phyloP scores from a whole-genome alignment of 345 rosid genomes.

The Lumnitzera littorea region DNA sequence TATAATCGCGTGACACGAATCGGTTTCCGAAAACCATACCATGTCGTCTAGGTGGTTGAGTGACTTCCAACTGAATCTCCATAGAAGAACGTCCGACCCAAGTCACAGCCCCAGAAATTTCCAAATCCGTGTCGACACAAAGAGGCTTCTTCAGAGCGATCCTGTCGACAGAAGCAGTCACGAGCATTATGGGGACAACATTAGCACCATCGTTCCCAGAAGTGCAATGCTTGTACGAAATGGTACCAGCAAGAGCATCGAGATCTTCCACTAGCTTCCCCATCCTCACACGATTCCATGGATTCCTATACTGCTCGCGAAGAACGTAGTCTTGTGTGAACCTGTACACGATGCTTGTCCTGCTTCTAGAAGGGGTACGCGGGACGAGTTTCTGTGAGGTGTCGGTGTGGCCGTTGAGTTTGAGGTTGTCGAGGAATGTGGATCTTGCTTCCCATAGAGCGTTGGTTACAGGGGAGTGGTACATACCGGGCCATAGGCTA shows the following conservation, averaged over 20 bases:
- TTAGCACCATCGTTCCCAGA: conserved; percentile 31
- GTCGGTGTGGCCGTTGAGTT: conserved; percentile 9
- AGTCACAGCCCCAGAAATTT: conserved; percentile 65
- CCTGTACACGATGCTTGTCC: conserved; percentile 60
- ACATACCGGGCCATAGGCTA: conserved; percentile 95
- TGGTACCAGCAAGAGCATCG: conserved; percentile 91
- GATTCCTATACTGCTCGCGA: conserved; percentile 78
- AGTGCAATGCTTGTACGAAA: conserved; percentile 74
- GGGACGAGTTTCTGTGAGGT: conserved; percentile 24
- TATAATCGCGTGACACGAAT: background rate
- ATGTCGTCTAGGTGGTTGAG: conserved; percentile 29
- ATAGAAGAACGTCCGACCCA: conserved; percentile 91
- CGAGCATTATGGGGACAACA: conserved; percentile 59
- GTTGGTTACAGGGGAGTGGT: conserved; percentile 86
- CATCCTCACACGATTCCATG: conserved; percentile 77
- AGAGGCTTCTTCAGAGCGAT: conserved; percentile 65
- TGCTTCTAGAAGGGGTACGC: conserved; percentile 59
- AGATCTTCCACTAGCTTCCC: conserved; percentile 90
- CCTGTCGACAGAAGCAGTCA: conserved; percentile 89
- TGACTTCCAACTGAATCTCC: conserved; percentile 82
- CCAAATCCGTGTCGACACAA: conserved; percentile 43
- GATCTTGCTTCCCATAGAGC: conserved; percentile 93
- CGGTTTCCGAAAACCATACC: conserved; percentile 21
- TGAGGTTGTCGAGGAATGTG: conserved; percentile 36
- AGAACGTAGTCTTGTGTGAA: conserved; percentile 70